These are phyloP conservation scores for Physocladia obscura DNA, from an alignment of 192 early-diverging fungal species.

Conservation along the genomic window DNA sequence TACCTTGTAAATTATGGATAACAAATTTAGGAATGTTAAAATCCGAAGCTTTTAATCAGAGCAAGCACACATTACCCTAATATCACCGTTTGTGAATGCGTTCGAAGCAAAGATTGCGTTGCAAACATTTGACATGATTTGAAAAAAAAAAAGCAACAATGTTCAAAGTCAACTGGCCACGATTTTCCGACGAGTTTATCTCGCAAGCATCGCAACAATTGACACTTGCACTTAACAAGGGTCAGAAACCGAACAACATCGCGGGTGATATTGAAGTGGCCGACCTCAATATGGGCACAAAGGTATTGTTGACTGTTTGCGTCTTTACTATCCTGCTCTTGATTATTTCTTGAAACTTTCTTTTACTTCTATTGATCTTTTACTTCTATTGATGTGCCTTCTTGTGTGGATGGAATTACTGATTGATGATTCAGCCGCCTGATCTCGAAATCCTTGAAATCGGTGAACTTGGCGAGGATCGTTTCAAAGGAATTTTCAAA, in stretches of 20 bases:
- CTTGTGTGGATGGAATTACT: too few species aligned
- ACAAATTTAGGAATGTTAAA: neutral
- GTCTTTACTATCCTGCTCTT: neutral
- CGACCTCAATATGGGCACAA: slow-evolving; percentile 93
- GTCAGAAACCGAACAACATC: slow-evolving; percentile 88
- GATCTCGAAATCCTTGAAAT: slow-evolving; percentile 98
- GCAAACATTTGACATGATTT: neutral
- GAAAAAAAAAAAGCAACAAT: neutral
- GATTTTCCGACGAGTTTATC: slow-evolving; percentile 84
- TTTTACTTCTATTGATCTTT: too few species aligned
- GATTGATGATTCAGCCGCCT: slow-evolving; percentile 64
- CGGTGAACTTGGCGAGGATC: slow-evolving; percentile 89
- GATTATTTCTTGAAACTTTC: neutral
- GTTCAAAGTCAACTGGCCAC: slow-evolving; percentile 96
- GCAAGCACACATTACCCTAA: slow-evolving; percentile 1
- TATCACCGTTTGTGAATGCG: slow-evolving; percentile 4
- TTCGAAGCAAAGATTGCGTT: neutral
- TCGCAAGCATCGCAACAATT: slow-evolving; percentile 82
- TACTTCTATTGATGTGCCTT: too few species aligned
- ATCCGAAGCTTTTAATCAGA: neutral
- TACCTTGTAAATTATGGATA: slow-evolving; percentile 47
- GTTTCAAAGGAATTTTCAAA: slow-evolving; percentile 94
- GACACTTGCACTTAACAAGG: slow-evolving; percentile 89
- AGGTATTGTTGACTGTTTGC: slow-evolving; percentile 35
- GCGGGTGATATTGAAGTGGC: slow-evolving; percentile 89